Evolutionary conservation across 2,329 filamentous ascomycete genomes (phyloP), one percentile per base, ranked within the genome.

Genomic region (Penicillium sp.): DNA sequence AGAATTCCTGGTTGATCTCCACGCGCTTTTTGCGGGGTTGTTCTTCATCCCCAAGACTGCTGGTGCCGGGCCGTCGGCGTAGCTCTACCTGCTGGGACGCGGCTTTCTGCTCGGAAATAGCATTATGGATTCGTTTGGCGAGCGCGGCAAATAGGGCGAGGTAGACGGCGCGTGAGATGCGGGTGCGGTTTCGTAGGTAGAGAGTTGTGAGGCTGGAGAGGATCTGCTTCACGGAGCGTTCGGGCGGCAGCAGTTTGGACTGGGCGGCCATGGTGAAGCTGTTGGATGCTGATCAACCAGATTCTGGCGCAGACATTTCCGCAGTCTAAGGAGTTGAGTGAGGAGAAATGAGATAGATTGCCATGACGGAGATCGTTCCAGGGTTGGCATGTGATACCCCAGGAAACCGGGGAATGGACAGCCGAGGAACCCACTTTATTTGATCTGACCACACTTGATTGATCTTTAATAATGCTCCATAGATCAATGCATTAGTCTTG

Each of bases 21-120:
- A 97, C 92, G 14, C 61, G 58, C 76, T 90, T 93, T 77, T 90
- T 91, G 67, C 83, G 83, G 57, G 63, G 70, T 13, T 62, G 56
- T 60, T 68, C 60, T 66, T 68, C 47, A 59, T 67, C 66, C 14
- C 62, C 67, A n/a, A 71, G 63, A 44, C 67, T 74, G 55, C 67
- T 74, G 48, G 72, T 76, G 67, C 77, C 67, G 70, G 81, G 62
- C 72, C 84, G 66, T 74, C 82, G 67, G 69, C 85, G 73, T 70
- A 81, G 67, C 61, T 85, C 83, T 6, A 84, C 83, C 56, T 89
- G 86, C 58, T 87, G 84, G 48, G 89, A 88, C 2, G 91, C 90
- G 14, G 90, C 89, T 73, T 96, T 96, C 73, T 97, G 94, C 72
- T 97, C 92, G 55, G 89, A 87, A 68, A 97, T 88, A 65, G 93